Base-by-base conservation (phyloP, 768 basidiomycete genomes). In the Ramaria rubella region DNA sequence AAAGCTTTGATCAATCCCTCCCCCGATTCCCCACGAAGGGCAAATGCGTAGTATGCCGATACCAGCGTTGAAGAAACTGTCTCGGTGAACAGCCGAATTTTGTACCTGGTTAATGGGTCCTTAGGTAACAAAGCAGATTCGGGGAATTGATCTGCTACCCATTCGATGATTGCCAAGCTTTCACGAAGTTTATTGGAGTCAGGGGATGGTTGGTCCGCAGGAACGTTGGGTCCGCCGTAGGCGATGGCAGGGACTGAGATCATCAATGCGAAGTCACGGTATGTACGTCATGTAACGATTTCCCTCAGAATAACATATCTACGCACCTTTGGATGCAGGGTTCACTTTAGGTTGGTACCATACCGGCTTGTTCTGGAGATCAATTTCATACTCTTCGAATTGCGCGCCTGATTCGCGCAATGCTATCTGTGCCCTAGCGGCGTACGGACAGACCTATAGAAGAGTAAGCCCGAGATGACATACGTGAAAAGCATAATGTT, bases 301-400 rank as follows among this genome's bases (percentile, higher is more conserved):
- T 17, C 17, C 17, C 8, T 19, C 5, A 17, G 23, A 21, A 7
- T 5, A 17, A 8, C 11, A 21, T 36, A 21, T n/a, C 43, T 27
- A 63, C 64, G 15, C 62, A 82, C 85, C 77, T 85, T 29, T 86
- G 70, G 79, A 78, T 0, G 77, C 82, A 1, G 80, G 81, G 68
- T 87, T 87, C 36, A 87, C 77, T 58, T 81, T 76, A 0, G 77
- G 75, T 0, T 78, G 78, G 63, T 83, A 86, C 85, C 84, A 86
- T 49, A 77, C 80, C 1, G 85, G 85, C 69, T 87, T 87, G 71
- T 83, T 81, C 60, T 57, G 49, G 12, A 87, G 68, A 61, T 86
- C 81, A 46, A 87, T 78, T 60, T 85, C 77, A 59, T 72, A 83
- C 14, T 74, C 66, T 21, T 72, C 79, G 65, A 71, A 81, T 1